Evolutionary conservation across 768 basidiomycete species (phyloP).

Genomic region (Boletus eberwhitei): DNA sequence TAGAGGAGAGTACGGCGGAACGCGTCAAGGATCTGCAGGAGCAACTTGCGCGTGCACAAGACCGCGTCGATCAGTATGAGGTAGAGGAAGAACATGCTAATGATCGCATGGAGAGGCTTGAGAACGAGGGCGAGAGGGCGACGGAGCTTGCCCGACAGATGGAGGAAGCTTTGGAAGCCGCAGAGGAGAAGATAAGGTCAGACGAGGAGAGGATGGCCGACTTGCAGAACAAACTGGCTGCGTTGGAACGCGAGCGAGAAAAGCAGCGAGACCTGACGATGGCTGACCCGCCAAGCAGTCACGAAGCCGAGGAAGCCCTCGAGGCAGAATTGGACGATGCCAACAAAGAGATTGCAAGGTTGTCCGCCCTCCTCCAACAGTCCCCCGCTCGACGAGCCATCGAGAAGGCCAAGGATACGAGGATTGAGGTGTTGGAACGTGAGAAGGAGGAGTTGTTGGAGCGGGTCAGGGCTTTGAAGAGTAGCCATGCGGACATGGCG

Average conservation of each 20-base stretch:
- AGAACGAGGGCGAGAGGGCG: constrained; percentile 50
- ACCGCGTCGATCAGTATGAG: constrained; percentile 42
- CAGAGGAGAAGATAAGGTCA: constrained; percentile 64
- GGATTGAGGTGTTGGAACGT: constrained; percentile 71
- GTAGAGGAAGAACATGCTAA: constrained; percentile 45
- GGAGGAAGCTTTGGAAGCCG: constrained; percentile 73
- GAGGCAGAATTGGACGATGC: constrained; percentile 78
- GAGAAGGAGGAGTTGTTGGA: constrained; percentile 76
- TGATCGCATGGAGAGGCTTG: constrained; percentile 49
- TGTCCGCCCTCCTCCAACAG: constrained; percentile 64
- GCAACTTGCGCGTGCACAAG: constrained; percentile 47
- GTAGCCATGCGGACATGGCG: constrained; percentile 46
- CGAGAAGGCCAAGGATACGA: constrained; percentile 70
- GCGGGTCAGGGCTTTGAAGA: constrained; percentile 57
- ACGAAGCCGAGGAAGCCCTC: constrained; percentile 58
- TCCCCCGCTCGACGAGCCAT: constrained; percentile 77
- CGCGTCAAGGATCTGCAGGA: constrained; percentile 56
- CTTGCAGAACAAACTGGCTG: constrained; percentile 47
- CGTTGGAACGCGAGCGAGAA: constrained; percentile 59
- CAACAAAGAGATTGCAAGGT: constrained; percentile 67
- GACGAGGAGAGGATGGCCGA: constrained; percentile 55
- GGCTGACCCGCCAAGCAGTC: constrained; percentile 32
- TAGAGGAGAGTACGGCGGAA: constrained; percentile 55
- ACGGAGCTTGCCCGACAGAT: constrained; percentile 60
- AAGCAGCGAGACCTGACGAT: constrained; percentile 24